Evolutionary conservation across 805 yeast genomes (phyloP), one percentile per base, ranked within the genome.

Genomic region (Saccharomycopsis lassenensis): DNA sequence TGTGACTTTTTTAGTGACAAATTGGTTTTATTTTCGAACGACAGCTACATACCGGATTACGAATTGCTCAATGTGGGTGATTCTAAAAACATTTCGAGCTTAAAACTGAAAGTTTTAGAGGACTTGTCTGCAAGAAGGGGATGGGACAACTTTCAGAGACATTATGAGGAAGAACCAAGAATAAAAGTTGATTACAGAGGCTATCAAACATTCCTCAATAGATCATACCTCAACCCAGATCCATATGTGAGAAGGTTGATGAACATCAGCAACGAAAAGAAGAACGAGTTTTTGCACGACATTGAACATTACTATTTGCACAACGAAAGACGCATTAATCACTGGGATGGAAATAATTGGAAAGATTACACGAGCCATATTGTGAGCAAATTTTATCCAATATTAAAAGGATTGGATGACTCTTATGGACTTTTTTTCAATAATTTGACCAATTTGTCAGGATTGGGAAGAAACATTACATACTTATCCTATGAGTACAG

Each of bases 1-100:
- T 76, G 83, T 54, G 72, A 74, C 47, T 74, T 76, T 52, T 37
- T 48, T n/a, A 47, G 49, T 23, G 64, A 61, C n/a, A 63, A 67
- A 38, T 30, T 71, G 4, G 62, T 62, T 39, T 43, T 74, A 23
- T 61, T 72, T 5, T 61, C 69, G 1, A 69, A 65, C 46, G 55
- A 63, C 3, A 57, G 71, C 0, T 41, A 70, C 29, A 48, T 55
- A 2, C 51, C 56, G 40, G 54, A 55, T 2, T 57, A 62, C 10
- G 61, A 60, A 4, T 39, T 60, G 10, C 35, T 68, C 3, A 32
- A 3, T 32, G 4, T 11, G 15, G 27, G 17, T 12, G 33, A 2
- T 18, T 6, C 11, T 10, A 11, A n/a, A 7, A 26, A 19, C 30
- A 25, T 27, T 4, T 21, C 22, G 21, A 33, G 22, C 19, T 24